Evolutionary conservation across 2,329 filamentous ascomycete genomes (phyloP).

Genomic region (Sclerotinia subarctica): DNA sequence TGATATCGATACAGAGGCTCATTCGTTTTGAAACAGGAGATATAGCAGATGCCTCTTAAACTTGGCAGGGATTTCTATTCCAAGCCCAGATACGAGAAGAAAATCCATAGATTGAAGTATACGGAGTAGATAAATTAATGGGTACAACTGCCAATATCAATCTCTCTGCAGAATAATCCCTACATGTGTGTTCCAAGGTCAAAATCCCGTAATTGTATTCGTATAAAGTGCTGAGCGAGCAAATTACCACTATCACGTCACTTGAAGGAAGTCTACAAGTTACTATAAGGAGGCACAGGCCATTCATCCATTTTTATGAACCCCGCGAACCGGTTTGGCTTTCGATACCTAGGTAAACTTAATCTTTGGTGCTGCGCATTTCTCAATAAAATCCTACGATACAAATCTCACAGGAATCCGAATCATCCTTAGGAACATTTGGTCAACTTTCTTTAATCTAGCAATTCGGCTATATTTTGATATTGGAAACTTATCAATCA

Average conservation of each 20-base stretch:
- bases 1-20: background rate
- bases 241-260: too few relatives aligned
- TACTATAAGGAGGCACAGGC: conserved; percentile 4
- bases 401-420: background rate
- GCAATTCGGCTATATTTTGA: conserved; percentile 6
- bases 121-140: background rate
- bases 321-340: conserved; percentile 1
- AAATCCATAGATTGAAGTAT: background rate
- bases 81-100: background rate
- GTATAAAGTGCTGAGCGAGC: background rate
- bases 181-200: background rate
- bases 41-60: conserved; percentile 1
- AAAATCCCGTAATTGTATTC: background rate
- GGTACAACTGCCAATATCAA: background rate
- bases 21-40: conserved; percentile 3
- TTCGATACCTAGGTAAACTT: background rate
- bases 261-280: background rate
- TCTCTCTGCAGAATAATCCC: background rate
- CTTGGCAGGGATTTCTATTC: background rate
- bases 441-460: conserved; percentile 13
- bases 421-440: background rate
- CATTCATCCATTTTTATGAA: conserved; percentile 4
- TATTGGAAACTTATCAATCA: conserved; percentile 2
- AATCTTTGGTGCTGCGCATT: background rate
- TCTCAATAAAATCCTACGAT: background rate